phyloP scores from a whole-genome alignment of 148 eudicot species.

The Cornus florida region DNA sequence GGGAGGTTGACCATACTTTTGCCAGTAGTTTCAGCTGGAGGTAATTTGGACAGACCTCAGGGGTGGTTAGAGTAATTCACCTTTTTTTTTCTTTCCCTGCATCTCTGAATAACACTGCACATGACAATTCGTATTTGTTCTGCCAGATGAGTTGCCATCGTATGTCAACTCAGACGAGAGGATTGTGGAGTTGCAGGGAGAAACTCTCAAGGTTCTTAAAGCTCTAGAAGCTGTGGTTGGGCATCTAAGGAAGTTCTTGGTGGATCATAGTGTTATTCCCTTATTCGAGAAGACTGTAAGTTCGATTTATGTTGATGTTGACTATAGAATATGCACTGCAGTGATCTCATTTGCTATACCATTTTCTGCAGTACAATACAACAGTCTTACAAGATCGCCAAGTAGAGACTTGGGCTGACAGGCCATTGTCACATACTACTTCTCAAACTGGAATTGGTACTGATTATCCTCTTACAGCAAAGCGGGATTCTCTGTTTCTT shows the following conservation, averaged over 20 bases:
- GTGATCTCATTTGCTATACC: not conserved
- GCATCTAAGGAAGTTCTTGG: constrained; percentile 88
- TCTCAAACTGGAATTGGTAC: constrained; percentile 28
- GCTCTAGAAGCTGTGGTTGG: constrained; percentile 79
- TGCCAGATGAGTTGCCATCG: constrained; percentile 61
- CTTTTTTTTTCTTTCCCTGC: no score
- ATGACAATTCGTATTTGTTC: not conserved
- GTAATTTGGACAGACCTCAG: no score
- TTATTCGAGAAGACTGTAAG: constrained; percentile 86
- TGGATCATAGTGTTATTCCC: constrained; percentile 81
- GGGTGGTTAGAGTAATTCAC: no score
- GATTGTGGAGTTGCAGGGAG: constrained; percentile 88
- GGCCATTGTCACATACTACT: constrained; percentile 24
- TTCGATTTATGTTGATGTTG: constrained; percentile 4
- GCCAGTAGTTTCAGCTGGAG: no score
- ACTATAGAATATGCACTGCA: not conserved
- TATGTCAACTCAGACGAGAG: constrained; percentile 79
- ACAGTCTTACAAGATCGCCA: constrained; percentile 40
- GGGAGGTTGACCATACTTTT: no score
- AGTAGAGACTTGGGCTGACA: constrained; percentile 53
- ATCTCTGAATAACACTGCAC: no score
- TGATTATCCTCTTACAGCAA: constrained; percentile 44
- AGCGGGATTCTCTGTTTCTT: constrained; percentile 39
- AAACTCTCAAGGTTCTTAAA: constrained; percentile 77
- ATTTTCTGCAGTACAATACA: constrained; percentile 31